Evolutionary conservation across 305 asterid species (phyloP), one percentile per base, ranked within the genome.

Genomic region (Caryopteris hybrid): DNA sequence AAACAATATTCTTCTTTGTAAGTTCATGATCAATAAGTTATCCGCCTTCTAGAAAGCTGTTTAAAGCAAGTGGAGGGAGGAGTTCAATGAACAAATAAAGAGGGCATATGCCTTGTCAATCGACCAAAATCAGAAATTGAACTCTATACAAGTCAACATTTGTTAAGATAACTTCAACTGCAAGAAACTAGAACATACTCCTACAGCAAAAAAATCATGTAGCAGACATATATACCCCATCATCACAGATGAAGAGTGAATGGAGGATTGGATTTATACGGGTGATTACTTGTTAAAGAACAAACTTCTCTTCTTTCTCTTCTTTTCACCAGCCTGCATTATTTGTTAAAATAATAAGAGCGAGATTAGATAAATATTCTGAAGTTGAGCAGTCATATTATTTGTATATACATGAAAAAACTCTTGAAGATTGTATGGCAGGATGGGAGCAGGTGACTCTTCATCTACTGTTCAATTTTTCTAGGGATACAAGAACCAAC

Each of bases 311-410:
- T 84, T 88, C 77, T 74, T 88, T 36, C 81, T 90, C 87, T 79
- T 90, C 82, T 82, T 90, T 70, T 86, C 95, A 65, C 78, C 81
- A 75, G 95, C 97, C 97, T 88, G 92, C 85, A 80, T 8, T 55
- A 70, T 57, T 34, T 16, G 48, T 70, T 29, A n/a, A 66, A 63
- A 66, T 55, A 39, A 41, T 48, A 53, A 55, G 25, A 43, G 2
- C 11, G 7, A 45, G 13, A 42, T 43, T 3, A 47, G 9, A 34
- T 42, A 51, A 22, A 61, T 16, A 50, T 61, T 23, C 25, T 13
- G 14, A 33, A 68, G 36, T 56, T 55, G 16, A 66, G 17, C 63
- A 17, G 2, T n/a, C n/a, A n/a, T 23, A 6, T 14, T 12, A 18
- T 16, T 14, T 21, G 6, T 10, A 39, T 12, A 45, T 29, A 62